phyloP scores from a whole-genome alignment of 306 rosid species.

The Cicer pinnatifidum region DNA sequence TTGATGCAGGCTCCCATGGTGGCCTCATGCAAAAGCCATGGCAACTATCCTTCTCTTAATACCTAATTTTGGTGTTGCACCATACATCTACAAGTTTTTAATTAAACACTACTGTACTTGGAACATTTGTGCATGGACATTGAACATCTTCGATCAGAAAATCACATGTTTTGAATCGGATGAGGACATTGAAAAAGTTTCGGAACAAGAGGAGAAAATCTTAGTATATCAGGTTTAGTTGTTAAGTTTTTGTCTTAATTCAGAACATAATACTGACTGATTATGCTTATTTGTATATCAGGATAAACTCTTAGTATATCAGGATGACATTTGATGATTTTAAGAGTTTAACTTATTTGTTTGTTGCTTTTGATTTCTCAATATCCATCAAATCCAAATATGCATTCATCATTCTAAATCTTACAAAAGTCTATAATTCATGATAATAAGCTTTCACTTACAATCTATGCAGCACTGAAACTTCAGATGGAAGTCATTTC shows the following conservation, averaged over 20 bases:
- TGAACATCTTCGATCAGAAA: constrained; percentile 37
- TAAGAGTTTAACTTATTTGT: constrained; percentile 4
- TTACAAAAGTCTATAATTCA: constrained; percentile 13
- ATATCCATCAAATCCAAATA: constrained; percentile 19
- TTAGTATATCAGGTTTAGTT: constrained; percentile 46
- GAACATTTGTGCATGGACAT: constrained; percentile 25
- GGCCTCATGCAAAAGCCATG: constrained; percentile 61
- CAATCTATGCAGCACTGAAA: no score
- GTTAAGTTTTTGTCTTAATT: constrained; percentile 14
- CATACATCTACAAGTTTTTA: constrained; percentile 50
- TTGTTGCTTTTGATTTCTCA: constrained; percentile 31
- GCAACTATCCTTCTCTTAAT: constrained; percentile 55
- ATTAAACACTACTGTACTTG: constrained; percentile 42
- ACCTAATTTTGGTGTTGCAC: constrained; percentile 60
- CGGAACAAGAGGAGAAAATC: constrained; percentile 35
- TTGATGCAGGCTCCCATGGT: constrained; percentile 60
- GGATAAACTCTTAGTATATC: no score
- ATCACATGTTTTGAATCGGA: not conserved
- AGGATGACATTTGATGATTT: not conserved
- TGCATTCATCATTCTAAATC: constrained; percentile 20
- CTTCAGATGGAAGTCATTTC: no score
- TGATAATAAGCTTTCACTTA: constrained; percentile 8
- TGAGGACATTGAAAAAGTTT: not conserved
- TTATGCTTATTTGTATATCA: no score
- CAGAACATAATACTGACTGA: not conserved